Base-by-base conservation (phyloP, 371 early-diverging fungal species). In the Apophysomyces trapeziformis region DNA sequence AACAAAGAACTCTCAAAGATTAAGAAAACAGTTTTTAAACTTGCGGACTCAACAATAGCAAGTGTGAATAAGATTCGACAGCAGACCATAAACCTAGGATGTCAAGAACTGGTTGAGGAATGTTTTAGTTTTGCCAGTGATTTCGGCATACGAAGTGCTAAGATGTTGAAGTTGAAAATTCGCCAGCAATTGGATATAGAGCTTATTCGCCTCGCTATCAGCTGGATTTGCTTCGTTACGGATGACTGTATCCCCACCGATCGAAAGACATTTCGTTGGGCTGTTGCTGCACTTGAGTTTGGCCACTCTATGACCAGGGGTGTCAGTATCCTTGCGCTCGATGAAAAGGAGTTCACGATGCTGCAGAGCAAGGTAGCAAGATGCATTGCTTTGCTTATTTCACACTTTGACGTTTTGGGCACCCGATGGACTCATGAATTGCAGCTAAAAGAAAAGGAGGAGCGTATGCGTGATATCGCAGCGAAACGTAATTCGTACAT, bases 211-310 rank as follows among this genome's bases (percentile, higher is more conserved):
- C 79, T 95, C 32, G 85, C 93, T 4, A 91, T 93, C 47, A 90
- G 92, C 45, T 96, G 96, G 96, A 90, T 93, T 46, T 88, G 88
- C 60, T 96, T 95, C 66, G 86, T 90, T 38, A 85, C 85, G 39
- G 89, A 90, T 56, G 92, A 92, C 62, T 94, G 93, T 67, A 84
- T 85, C 58, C 90, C 90, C 0, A 87, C 87, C 5, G 92, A 93
- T 57, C 79, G 89, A 35, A 90, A 89, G 68, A 96, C 95, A 0
- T 93, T 94, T 82, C 86, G 93, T 35, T 96, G 96, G 96, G 92
- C 92, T 2, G 90, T 96, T 38, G 79, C 88, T 57, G 95, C 95
- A 0, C 83, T 96, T 4, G 93, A 94, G 70, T 92, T 92, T 69
- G 89, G 92, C 0, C 91, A 93, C 86, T 73, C 84, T 14, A 87